Evolutionary conservation across 192 early-diverging fungal species (phyloP), one percentile per base, ranked within the genome.

Genomic region (Allomyces macrogynus): DNA sequence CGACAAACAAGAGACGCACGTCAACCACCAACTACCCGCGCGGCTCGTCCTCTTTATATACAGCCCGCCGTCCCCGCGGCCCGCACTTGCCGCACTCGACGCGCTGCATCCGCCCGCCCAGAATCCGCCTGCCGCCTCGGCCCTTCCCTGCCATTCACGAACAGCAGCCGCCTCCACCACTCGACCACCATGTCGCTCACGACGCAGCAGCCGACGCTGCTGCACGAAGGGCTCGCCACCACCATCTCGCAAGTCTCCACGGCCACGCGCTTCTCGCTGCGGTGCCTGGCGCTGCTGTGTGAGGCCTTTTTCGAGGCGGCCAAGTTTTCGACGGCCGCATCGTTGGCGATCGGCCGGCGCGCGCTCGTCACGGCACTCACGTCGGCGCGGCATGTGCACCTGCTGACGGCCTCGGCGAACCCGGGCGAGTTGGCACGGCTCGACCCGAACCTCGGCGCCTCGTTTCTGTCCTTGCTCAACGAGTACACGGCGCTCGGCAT

Each of bases 401-500:
- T 79, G 60, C 60, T 76, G 32, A 10, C 63, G 66, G 61, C 43
- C 68, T 27, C 62, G 62, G 61, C 67, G 66, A 69, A 65, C 72
- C 67, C 68, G 73, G 70, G 71, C 64, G 24, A 65, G 10, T 43
- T 68, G 20, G 60, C 22, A 7, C 64, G 40, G 64, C 63, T 60
- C 65, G n/a, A 61, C 1, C 43, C 67, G 25, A 60, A 44, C 23
- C 18, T 24, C 16, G 11, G 14, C 18, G 24, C 61, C 25, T 57
- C 43, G 54, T 25, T 87, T 64, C 70, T 78, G 25, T 73, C 78
- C 61, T 69, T 82, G 1, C 66, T 87, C 64, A 82, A 85, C 66
- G 70, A 78, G 63, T 85, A 85, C 61, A 85, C 86, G 32, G 76
- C 74, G 9, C 66, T 82, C 10, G 81, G 83, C 23, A 74, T 85